Evolutionary conservation across 176 grass and related monocot species (phyloP), one percentile per base, ranked within the genome.

Genomic region (Oryza longistaminata): DNA sequence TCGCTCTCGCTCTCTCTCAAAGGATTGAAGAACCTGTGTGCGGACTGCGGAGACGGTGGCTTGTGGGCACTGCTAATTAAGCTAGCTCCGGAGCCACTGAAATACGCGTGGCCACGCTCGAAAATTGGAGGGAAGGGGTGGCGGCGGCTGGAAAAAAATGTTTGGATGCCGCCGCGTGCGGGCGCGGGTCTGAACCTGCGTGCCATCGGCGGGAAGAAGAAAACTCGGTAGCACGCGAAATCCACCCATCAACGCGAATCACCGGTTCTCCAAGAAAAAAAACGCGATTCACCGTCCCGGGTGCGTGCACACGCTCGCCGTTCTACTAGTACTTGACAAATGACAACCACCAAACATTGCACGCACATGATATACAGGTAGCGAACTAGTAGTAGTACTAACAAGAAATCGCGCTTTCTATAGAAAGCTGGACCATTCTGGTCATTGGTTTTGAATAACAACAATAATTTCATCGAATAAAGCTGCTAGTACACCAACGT

Each of bases 101-200:
- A 83, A 87, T 79, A 87, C 48, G 78, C 42, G 37, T 39, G 60
- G 17, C 42, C 42, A 7, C 42, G 10, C 42, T 11, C 42, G 42
- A 43, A 43, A 74, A 29, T 72, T 45, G 71, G 86, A 64, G 72
- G 66, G 55, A 27, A 50, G 34, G 2, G 33, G 50, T 43, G 40
- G 77, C 77, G 73, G 74, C 66, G 35, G 53, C 65, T 13, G 50
- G 78, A 81, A 31, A 31, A 31, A 31, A 90, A 82, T 77, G 66
- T 67, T 82, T 37, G 40, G 44, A 33, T 7, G 66, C 61, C 25
- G 24, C 37, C 22, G 66, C 48, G 75, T 11, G 44, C 14, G 43
- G 37, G 27, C 17, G 27, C 44, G 33, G 78, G 37, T 60, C 34
- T 49, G 65, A 70, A 61, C 22, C 29, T 2, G 65, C 1, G 66